Base-by-base conservation (phyloP, 305 asterid genomes). In the Withania somnifera region DNA sequence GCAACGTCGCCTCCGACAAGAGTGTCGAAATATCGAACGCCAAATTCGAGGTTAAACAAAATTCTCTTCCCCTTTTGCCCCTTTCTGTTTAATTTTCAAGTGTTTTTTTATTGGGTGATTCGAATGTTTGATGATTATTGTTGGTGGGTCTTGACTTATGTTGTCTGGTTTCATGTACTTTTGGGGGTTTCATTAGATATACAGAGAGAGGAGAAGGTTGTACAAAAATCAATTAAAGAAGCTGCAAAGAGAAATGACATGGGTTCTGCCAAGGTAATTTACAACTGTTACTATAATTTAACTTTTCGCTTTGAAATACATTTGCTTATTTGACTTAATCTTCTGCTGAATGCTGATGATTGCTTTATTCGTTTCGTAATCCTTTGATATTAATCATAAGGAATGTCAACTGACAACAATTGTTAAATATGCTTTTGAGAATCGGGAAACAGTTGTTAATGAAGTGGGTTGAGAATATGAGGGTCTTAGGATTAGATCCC, bases 1-100 rank as follows among this genome's bases (percentile, higher is more conserved):
- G 98, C 98, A 93, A 89, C 98, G 98, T 79, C 95, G 95, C 42
- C 95, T 94, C 84, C 97, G 98, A 52, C 97, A 91, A 84, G 98
- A 94, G 87, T 88, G 93, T 77, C 95, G 98, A 56, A 90, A 87
- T 79, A 92, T 93, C 83, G 98, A 94, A 82, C 98, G 98, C 80
- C 97, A 94, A 87, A 92, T 93, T 86, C 92, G 97, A 91, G 97
- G 98, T 94, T 51, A 64, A 54, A 9, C 28, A 9, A 34, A n/a
- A 34, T 66, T 66, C 3, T 66, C 8, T n/a, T 0, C 50, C 69
- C 38, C 58, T 26, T 11, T 22, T 40, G 6, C n/a, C 30, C 20
- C 71, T 14, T 63, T 24, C 20, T 17, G 1, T 40, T 82, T 32
- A 6, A 4, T 19, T 56, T 78, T 8, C 50, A 17, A 34, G 76